Conservation (phyloP, 768 basidiomycete genomes). For the Tulasnella sp. region DNA sequence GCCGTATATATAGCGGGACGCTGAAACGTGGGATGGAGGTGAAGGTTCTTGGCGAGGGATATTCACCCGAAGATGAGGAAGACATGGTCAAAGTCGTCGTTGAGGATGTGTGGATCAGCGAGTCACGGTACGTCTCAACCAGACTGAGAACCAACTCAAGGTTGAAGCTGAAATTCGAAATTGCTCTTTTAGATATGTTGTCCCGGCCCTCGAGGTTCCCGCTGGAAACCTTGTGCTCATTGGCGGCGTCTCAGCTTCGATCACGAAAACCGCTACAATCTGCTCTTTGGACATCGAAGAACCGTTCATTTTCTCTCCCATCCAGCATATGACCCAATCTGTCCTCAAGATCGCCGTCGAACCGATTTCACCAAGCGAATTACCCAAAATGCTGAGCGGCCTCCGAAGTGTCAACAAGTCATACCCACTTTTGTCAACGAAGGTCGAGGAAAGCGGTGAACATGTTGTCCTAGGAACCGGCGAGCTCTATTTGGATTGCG, state of each 20-base stretch:
- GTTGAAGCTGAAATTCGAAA: not conserved
- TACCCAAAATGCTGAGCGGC: conserved; percentile 98
- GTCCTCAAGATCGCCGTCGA: conserved; percentile 98
- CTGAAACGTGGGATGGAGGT: conserved; percentile 69
- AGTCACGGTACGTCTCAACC: conserved; percentile 55
- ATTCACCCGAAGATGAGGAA: conserved; percentile 98
- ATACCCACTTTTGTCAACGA: conserved; percentile 86
- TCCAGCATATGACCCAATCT: conserved; percentile 94
- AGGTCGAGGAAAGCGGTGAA: conserved; percentile 97
- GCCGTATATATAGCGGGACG: conserved; percentile 87
- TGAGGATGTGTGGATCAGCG: conserved; percentile 82
- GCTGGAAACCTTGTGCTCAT: conserved; percentile 91
- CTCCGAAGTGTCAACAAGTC: conserved; percentile 95
- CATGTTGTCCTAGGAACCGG: conserved; percentile 96
- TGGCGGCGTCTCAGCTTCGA: conserved; percentile 86
- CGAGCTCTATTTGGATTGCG: conserved; percentile 91
- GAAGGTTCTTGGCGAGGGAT: conserved; percentile 96
- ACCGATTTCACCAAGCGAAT: conserved; percentile 92
- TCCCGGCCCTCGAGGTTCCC: conserved; percentile 76
- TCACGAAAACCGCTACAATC: conserved; percentile 89
- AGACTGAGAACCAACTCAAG: not conserved
- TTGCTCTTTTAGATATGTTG: conserved; percentile 55
- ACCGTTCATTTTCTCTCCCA: conserved; percentile 87
- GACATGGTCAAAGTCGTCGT: conserved; percentile 83
- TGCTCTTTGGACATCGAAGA: conserved; percentile 62